These are phyloP conservation scores for Endocalyx cinctus DNA, from an alignment of 2,329 filamentous ascomycete genomes.

Conservation along the genomic window DNA sequence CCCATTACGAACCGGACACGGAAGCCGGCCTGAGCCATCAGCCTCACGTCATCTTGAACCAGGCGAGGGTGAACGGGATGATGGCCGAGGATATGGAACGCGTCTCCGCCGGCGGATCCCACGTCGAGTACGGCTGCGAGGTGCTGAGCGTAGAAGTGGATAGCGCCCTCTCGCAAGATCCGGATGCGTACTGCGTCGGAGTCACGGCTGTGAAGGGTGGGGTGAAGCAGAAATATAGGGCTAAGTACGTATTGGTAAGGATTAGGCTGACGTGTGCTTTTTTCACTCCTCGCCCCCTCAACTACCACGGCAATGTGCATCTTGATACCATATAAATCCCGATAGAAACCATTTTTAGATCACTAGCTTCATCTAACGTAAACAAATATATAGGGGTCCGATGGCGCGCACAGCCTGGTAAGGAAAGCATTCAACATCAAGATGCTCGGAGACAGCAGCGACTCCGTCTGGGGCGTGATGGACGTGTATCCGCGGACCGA, in stretches of 20 bases:
- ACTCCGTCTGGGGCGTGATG: slow-evolving; percentile 32
- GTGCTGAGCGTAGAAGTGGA: slow-evolving; percentile 49
- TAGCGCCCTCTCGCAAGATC: slow-evolving; percentile 28
- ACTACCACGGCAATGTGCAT: no score
- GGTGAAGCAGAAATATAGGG: slow-evolving; percentile 33
- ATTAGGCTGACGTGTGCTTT: no score
- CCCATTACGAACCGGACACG: slow-evolving; percentile 48
- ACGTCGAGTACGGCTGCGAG: slow-evolving; percentile 51
- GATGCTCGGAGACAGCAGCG: slow-evolving; percentile 44
- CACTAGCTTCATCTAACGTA: neutral
- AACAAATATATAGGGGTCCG: slow-evolving; percentile 29
- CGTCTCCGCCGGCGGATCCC: slow-evolving; percentile 27
- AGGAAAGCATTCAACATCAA: slow-evolving; percentile 46
- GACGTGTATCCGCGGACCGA: slow-evolving; percentile 51
- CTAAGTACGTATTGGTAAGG: slow-evolving; percentile 49
- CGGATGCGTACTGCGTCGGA: slow-evolving; percentile 37
- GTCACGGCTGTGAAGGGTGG: slow-evolving; percentile 39
- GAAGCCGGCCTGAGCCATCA: slow-evolving; percentile 47
- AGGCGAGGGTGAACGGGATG: slow-evolving; percentile 49
- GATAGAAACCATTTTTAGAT: no score
- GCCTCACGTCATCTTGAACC: slow-evolving; percentile 53
- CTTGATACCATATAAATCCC: no score
- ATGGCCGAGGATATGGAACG: slow-evolving; percentile 48
- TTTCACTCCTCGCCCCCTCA: no score
- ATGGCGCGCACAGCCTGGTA: slow-evolving; percentile 48